Conservation (phyloP, 2,329 filamentous ascomycete genomes). For the Colletotrichum incanum region DNA sequence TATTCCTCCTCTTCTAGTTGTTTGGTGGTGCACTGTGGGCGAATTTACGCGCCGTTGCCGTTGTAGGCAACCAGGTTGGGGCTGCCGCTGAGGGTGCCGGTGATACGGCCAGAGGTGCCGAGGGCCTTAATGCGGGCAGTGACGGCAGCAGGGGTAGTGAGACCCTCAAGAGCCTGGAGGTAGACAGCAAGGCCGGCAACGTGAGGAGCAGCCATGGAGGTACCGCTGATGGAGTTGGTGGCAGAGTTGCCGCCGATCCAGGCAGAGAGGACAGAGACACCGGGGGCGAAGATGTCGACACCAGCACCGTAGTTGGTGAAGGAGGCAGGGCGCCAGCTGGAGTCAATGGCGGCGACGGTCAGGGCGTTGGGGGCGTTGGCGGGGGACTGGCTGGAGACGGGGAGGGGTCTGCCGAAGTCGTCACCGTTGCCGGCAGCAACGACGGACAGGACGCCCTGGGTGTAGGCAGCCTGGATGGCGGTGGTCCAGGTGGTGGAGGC, state of each 20-base stretch:
- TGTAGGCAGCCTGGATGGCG: conserved; percentile 63
- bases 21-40: neutral
- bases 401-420: conserved; percentile 45
- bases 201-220: conserved; percentile 75
- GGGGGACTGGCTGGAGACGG: conserved; percentile 58
- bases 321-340: conserved; percentile 54
- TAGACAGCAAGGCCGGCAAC: conserved; percentile 75
- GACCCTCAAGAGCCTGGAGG: conserved; percentile 61
- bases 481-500: conserved; percentile 62
- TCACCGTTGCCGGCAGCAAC: conserved; percentile 71
- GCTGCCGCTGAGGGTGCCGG: conserved; percentile 52
- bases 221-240: conserved; percentile 68
- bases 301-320: conserved; percentile 67
- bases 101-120: conserved; percentile 57
- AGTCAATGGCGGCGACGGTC: conserved; percentile 68
- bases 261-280: conserved; percentile 61
- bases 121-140: conserved; percentile 59
- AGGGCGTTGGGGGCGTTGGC: conserved; percentile 64
- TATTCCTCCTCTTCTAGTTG: conserved; percentile 8
- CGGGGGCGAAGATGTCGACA: conserved; percentile 69
- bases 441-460: conserved; percentile 64
- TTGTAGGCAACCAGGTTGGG: conserved; percentile 66
- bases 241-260: conserved; percentile 61
- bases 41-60: conserved; percentile 47
- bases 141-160: conserved; percentile 59